Base-by-base conservation (phyloP, 1,139 yeast species). In the Hyphopichia khmerensis region DNA sequence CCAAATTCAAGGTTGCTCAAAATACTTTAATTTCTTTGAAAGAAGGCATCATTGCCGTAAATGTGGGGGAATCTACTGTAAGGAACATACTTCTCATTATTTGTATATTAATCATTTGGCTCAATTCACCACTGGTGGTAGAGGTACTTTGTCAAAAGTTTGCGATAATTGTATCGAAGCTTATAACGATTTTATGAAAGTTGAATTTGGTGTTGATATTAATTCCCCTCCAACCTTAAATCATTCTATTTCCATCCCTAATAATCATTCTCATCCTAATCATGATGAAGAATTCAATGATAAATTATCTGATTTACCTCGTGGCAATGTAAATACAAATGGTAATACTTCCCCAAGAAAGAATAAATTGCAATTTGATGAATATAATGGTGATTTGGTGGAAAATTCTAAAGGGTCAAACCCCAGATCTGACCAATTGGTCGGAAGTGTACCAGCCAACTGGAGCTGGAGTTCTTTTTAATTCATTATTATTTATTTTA, bases 31-130 rank as follows among this genome's bases (percentile, higher is more conserved):
- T 39, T 82, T 86, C 56, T 79, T 88, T 62, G 96, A 90, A 53
- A 77, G 98, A 48, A 80, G 95, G 45, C 98, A 91, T 59, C 98
- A 91, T 65, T 91, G 98, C 60, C 78, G 98, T 40, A 84, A 87
- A 57, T 91, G 98, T 67, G 98, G 98, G 16, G 95, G 89, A 26
- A 79, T 91, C 13, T 91, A 85, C 58, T 91, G 98, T 64, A 83
- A 84, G 40, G 85, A 82, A 44, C 82, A 81, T 50, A 69, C 82
- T 8, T 67, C 72, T 26, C 82, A 79, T 54, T 77, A 60, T 48
- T 60, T 79, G 31, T 79, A 79, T 55, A 75, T 91, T 47, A 91
- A 89, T 56, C 73, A 75, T 40, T 66, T 79, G 52, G 93, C 95
- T 23, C 78, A 83, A 57, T 80, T 87, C 65, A 79, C 88, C 43